phyloP scores from a whole-genome alignment of 2,329 filamentous ascomycete genomes.

The Aspergillus sp. region DNA sequence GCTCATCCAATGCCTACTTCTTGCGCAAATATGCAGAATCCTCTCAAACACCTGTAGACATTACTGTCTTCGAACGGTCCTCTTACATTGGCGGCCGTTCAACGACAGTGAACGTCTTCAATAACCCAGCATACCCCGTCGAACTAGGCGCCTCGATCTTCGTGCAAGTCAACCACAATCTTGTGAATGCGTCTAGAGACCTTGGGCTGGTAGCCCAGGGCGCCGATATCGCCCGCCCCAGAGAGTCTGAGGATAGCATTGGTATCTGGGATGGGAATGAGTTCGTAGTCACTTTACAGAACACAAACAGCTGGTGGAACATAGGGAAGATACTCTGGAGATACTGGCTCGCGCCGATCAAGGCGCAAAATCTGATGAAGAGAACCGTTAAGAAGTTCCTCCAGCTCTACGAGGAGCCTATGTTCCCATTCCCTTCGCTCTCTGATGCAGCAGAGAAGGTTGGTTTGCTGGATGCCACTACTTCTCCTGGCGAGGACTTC shows the following conservation, averaged over 20 bases:
- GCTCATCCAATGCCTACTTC: constrained; percentile 79
- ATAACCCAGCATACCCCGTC: constrained; percentile 59
- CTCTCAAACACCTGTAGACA: constrained; percentile 58
- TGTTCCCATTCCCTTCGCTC: constrained; percentile 78
- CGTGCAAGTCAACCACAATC: constrained; percentile 73
- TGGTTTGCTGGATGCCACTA: constrained; percentile 60
- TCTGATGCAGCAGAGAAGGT: constrained; percentile 61
- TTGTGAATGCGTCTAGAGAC: constrained; percentile 63
- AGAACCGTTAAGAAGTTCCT: constrained; percentile 65
- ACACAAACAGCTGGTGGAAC: constrained; percentile 69
- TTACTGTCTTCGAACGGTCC: constrained; percentile 81
- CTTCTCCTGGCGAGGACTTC: constrained; percentile 66
- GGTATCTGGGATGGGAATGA: constrained; percentile 77
- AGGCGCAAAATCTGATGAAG: constrained; percentile 66
- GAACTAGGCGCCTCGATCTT: constrained; percentile 93
- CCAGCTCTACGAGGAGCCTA: constrained; percentile 69
- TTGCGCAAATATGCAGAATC: constrained; percentile 63
- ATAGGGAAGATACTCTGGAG: constrained; percentile 72
- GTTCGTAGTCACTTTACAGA: constrained; percentile 63
- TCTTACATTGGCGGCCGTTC: constrained; percentile 75
- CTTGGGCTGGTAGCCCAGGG: constrained; percentile 62
- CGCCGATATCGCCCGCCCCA: constrained; percentile 42
- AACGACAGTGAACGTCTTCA: constrained; percentile 73
- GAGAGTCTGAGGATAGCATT: constrained; percentile 46
- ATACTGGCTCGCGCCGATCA: constrained; percentile 73